These are phyloP conservation scores for Stromatinia cepivora DNA, from an alignment of 2,329 filamentous ascomycete species.

Conservation along the genomic window DNA sequence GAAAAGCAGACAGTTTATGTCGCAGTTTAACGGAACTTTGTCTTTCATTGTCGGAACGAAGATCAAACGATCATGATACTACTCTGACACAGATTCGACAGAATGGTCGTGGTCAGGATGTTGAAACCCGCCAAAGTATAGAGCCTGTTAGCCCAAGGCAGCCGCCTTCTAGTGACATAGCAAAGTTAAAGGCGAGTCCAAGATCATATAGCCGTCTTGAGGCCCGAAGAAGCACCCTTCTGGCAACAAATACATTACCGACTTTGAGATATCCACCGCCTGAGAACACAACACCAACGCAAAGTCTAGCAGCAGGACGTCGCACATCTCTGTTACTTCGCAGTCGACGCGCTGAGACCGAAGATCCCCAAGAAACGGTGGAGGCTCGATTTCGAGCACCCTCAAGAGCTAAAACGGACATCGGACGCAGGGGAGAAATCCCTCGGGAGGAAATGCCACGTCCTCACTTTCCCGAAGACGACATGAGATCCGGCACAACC, in stretches of 20 bases:
- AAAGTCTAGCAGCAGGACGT: conserved; percentile 53
- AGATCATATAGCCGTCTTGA: conserved; percentile 41
- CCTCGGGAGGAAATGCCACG: conserved; percentile 47
- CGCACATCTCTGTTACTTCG: conserved; percentile 56
- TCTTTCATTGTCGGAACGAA: conserved; percentile 72
- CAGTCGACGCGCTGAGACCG: conserved; percentile 37
- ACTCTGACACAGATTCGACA: conserved; percentile 27
- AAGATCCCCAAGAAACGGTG: conserved; percentile 42
- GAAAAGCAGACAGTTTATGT: conserved; percentile 91
- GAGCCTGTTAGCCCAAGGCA: conserved; percentile 31
- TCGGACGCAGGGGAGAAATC: conserved; percentile 43
- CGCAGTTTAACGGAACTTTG: conserved; percentile 90
- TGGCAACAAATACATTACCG: conserved; percentile 38
- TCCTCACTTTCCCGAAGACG: conserved; percentile 41
- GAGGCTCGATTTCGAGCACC: conserved; percentile 55
- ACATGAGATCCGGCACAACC: not conserved
- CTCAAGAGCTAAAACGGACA: conserved; percentile 60
- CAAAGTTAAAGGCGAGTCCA: conserved; percentile 37
- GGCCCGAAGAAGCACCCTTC: conserved; percentile 40
- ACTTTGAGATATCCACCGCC: conserved; percentile 37
- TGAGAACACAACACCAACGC: conserved; percentile 43
- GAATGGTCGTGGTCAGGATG: conserved; percentile 30
- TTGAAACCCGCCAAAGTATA: conserved; percentile 29
- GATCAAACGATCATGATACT: conserved; percentile 33
- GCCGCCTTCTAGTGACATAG: conserved; percentile 30